These are phyloP conservation scores for Diaporthe destruens DNA, from an alignment of 2,329 filamentous ascomycete genomes.

Conservation along the genomic window DNA sequence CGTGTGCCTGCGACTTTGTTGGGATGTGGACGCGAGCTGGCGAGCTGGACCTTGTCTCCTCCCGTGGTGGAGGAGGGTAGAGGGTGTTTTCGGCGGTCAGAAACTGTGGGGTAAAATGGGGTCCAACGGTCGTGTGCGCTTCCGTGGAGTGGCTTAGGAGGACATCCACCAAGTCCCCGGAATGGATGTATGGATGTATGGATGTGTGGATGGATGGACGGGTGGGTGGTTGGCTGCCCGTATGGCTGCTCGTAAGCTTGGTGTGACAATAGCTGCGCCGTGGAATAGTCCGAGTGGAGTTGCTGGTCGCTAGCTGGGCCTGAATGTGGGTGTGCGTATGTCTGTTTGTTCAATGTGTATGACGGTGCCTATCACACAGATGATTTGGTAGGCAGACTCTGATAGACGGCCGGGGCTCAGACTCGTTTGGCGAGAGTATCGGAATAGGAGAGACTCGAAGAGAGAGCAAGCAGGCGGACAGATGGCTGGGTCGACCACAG, in stretches of 20 bases:
- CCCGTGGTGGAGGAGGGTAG: conserved; percentile 22
- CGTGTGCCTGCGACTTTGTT: conserved; percentile 13
- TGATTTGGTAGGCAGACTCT: conserved; percentile 7
- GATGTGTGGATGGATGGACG: conserved; percentile 9
- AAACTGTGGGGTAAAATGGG: conserved; percentile 42
- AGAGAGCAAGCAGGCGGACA: conserved; percentile 17
- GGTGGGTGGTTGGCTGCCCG: conserved; percentile 12
- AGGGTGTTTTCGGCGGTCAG: conserved; percentile 42
- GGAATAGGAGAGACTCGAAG: neutral
- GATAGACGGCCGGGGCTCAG: neutral
- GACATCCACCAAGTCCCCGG: conserved; percentile 16
- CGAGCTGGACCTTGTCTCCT: conserved; percentile 21
- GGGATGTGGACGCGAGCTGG: conserved; percentile 21
- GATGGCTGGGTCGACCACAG: neutral
- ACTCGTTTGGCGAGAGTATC: neutral
- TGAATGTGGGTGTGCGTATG: conserved; percentile 17
- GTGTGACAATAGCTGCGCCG: conserved; percentile 9
- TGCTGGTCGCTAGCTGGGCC: conserved; percentile 12
- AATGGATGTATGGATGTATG: conserved; percentile 5
- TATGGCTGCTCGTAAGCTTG: conserved; percentile 24
- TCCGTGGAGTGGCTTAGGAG: conserved; percentile 15
- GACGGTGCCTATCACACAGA: conserved; percentile 7
- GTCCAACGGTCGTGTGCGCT: conserved; percentile 29
- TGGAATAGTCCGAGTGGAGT: neutral
- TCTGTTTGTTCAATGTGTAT: conserved; percentile 18